phyloP scores from a whole-genome alignment of 108 stramenopile species.

The Aureococcus anophagefferens region DNA sequence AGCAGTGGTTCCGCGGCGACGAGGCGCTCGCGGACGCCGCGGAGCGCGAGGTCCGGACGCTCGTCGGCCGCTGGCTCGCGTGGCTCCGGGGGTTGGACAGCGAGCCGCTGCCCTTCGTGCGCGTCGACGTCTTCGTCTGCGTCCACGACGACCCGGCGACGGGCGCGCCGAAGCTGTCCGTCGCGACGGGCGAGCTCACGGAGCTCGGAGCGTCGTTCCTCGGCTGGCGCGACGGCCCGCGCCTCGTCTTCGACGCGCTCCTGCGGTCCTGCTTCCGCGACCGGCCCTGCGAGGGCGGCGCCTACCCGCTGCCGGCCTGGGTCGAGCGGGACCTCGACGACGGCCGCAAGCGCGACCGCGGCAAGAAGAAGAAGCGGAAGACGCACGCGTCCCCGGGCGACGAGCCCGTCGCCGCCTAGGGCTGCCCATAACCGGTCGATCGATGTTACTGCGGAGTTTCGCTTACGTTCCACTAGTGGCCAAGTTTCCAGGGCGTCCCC shows the following conservation, averaged over 20 bases:
- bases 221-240: background rate
- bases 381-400: no score
- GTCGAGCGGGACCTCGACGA: no score
- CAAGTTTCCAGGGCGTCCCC: no score
- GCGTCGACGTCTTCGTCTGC: background rate
- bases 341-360: no score
- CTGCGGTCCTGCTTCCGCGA: background rate
- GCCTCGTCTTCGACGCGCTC: background rate
- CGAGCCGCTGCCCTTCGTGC: background rate
- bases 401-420: no score
- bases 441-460: no score
- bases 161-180: no score
- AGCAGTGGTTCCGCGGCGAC: background rate
- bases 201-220: background rate
- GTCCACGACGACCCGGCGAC: background rate
- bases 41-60: background rate
- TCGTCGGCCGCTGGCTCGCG: background rate
- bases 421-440: no score
- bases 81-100: background rate
- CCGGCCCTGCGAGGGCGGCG: background rate
- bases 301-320: no score
- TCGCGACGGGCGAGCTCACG: background rate
- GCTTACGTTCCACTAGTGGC: no score
- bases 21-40: background rate
- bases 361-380: no score